A percentile compares a stretch with the other conserved stretches of the same genome.
Conservation (phyloP, 2,329 filamentous ascomycete genomes). For the Fusarium coicis region DNA sequence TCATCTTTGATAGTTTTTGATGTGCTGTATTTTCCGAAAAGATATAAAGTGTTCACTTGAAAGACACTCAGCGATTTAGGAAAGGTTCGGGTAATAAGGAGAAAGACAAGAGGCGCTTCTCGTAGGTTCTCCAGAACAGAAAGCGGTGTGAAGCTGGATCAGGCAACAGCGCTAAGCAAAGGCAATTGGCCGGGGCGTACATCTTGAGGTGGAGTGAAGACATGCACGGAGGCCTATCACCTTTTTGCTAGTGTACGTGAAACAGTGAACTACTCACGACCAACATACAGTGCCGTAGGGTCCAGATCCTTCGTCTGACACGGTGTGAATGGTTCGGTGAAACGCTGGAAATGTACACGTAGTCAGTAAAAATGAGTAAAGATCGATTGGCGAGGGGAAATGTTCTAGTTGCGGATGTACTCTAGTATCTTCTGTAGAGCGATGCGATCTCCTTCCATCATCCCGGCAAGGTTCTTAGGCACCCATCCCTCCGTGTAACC, state of each 20-base stretch:
- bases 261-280: neutral
- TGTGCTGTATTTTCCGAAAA: accelerated
- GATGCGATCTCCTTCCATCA: neutral
- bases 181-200: neutral
- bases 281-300: neutral
- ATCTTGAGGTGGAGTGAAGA: neutral
- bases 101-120: too few relatives aligned
- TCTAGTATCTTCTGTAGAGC: neutral
- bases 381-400: accelerated
- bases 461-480: neutral
- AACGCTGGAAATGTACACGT: neutral
- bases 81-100: accelerated
- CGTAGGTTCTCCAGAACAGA: neutral
- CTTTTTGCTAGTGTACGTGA: neutral
- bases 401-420: neutral
- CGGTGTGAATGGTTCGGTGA: accelerated
- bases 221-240: neutral
- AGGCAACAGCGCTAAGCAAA: neutral
- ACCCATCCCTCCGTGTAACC: neutral
- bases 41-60: accelerated
- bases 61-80: accelerated
- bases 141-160: neutral
- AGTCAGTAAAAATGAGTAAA: neutral
- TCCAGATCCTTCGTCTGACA: neutral
- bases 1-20: neutral